Evolutionary conservation across 2,329 filamentous ascomycete species (phyloP), one percentile per base, ranked within the genome.

Genomic region (Thielaviopsis populi): DNA sequence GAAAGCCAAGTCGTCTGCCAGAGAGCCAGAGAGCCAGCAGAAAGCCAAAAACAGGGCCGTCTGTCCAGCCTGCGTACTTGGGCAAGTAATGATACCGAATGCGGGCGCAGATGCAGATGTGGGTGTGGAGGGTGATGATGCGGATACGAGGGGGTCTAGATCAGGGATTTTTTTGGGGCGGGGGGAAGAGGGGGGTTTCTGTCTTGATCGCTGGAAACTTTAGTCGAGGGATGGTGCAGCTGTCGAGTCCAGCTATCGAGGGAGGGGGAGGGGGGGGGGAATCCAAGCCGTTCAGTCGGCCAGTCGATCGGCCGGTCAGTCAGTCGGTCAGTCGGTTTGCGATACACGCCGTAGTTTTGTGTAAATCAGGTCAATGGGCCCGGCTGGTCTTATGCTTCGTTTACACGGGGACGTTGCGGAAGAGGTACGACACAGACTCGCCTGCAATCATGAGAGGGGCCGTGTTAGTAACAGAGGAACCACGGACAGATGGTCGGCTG

Each of bases 391-490:
- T 15, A 54, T 30, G 7, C 8, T 17, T 27, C 1, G 60, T 61
- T 69, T 71, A 79, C 17, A 79, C 76, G 1, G 84, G 83, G 53
- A 83, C 83, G 71, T 87, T 84, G 67, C 80, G 85, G 74, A 87
- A 87, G 61, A 87, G 74, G 70, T 86, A 87, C 27, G 82, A 85
- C 24, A 87, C 84, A 66, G 78, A 79, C 70, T 80, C 78, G 69
- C 77, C 54, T 63, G 22, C 30, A 60, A 8, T 8, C 33, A 33
- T 7, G 30, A 33, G 30, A 33, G 30, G 30, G 7, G 33, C 33
- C 1, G 5, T 37, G 33, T 37, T 10, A 37, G 33, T 37, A 37
- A 37, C 30, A 33, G 30, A 33, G 30, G 7, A 33, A 3, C 30
- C 3, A 33, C 7, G 10, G 10, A 17, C 4, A 61, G 41, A 17